A percentile compares a stretch with the other conserved stretches of the same genome.
phyloP scores from a whole-genome alignment of 2,329 filamentous ascomycete species.

The Xylaria sp. region DNA sequence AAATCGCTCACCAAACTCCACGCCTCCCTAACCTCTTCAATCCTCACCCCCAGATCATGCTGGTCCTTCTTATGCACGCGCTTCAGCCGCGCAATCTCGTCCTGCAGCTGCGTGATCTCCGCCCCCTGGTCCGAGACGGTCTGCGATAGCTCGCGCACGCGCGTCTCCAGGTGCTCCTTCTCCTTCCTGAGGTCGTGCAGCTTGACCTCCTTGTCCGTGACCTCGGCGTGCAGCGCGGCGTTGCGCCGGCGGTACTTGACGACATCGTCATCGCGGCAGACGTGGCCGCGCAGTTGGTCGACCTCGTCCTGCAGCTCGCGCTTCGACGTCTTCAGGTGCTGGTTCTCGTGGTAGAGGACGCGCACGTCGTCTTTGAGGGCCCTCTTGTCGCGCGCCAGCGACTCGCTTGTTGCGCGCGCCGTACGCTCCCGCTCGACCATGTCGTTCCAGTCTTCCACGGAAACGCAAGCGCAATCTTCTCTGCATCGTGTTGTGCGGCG shows the following conservation, averaged over 20 bases:
- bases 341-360: conserved; percentile 34
- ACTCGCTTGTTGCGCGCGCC: conserved; percentile 30
- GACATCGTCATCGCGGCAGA: conserved; percentile 36
- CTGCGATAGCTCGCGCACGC: conserved; percentile 39
- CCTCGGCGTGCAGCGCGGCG: conserved; percentile 39
- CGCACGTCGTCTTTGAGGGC: conserved; percentile 41
- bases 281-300: conserved; percentile 32
- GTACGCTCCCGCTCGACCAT: conserved; percentile 40
- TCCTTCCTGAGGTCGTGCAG: conserved; percentile 37
- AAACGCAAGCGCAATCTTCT: conserved; percentile 46
- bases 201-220: conserved; percentile 33
- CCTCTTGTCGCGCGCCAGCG: conserved; percentile 41
- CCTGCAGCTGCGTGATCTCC: conserved; percentile 21
- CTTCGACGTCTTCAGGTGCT: conserved; percentile 33
- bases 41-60: conserved; percentile 28
- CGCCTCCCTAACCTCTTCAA: conserved; percentile 27
- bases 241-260: conserved; percentile 40
- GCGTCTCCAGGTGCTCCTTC: conserved; percentile 31
- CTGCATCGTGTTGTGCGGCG: conserved; percentile 39
- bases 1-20: conserved; percentile 39
- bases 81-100: conserved; percentile 17
- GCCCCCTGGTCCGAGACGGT: conserved; percentile 29
- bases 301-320: conserved; percentile 36
- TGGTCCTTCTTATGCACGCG: conserved; percentile 28
- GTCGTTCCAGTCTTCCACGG: conserved; percentile 43